phyloP scores from a whole-genome alignment of 495 filamentous ascomycete species.

The Penicillium longicatenatum region DNA sequence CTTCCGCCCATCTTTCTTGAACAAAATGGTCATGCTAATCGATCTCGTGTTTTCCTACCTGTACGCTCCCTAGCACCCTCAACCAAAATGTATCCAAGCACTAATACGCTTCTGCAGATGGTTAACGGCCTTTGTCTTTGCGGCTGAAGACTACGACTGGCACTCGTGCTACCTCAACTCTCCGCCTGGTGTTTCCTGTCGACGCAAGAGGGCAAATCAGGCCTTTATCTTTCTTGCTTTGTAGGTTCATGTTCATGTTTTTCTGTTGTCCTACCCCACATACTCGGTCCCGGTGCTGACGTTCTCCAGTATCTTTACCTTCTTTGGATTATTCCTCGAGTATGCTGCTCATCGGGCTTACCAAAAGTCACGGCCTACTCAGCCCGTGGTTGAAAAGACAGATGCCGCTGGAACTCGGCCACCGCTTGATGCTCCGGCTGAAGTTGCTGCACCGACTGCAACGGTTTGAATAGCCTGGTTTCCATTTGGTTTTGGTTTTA shows the following conservation, averaged over 20 bases:
- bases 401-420: conserved; percentile 9
- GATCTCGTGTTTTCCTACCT: conserved; percentile 66
- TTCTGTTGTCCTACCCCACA: neutral
- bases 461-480: neutral
- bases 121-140: conserved; percentile 62
- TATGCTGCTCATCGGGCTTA: conserved; percentile 52
- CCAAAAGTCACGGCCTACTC: conserved; percentile 24
- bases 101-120: conserved; percentile 40
- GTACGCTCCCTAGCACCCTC: conserved; percentile 27
- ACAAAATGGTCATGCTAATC: conserved; percentile 52
- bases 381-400: conserved; percentile 29
- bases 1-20: conserved; percentile 43
- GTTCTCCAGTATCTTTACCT: conserved; percentile 38
- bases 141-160: conserved; percentile 56
- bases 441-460: conserved; percentile 13
- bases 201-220: conserved; percentile 51
- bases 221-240: conserved; percentile 64
- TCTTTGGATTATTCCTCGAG: conserved; percentile 57
- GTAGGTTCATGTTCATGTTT: conserved; percentile 37
- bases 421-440: conserved; percentile 36
- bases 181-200: conserved; percentile 34
- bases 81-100: neutral
- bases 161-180: conserved; percentile 35
- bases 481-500: neutral
- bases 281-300: neutral